These are phyloP conservation scores for Larix kaempferi DNA, from an alignment of 75 land plant species.

Conservation along the genomic window DNA sequence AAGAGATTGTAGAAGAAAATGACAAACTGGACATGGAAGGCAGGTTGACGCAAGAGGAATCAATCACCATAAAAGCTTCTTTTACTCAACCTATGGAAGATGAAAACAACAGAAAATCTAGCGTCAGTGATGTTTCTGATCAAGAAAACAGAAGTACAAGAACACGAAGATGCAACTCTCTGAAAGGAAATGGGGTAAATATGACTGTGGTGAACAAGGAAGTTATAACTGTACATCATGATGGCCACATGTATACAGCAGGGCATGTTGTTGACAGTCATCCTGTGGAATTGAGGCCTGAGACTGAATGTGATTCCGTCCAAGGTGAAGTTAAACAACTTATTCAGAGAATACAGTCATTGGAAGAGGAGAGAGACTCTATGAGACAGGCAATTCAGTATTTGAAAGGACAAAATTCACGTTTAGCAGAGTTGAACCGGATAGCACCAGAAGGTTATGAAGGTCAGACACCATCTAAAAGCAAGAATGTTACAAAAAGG, in stretches of 20 bases:
- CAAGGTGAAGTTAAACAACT: conserved; percentile 3
- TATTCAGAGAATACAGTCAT: conserved; percentile 1
- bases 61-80: background rate
- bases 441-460: conserved; percentile 7
- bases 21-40: background rate
- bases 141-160: background rate
- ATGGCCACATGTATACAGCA: too few species aligned
- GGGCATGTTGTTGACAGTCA: too few species aligned
- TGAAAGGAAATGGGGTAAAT: background rate
- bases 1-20: background rate
- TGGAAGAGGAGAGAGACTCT: background rate
- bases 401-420: conserved; percentile 4
- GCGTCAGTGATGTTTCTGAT: background rate
- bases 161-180: background rate
- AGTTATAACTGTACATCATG: too few species aligned
- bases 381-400: conserved; percentile 6
- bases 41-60: background rate
- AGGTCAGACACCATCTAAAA: background rate
- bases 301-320: background rate
- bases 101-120: background rate
- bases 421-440: background rate
- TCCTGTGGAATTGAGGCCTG: background rate
- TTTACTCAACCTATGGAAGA: conserved; percentile 2
- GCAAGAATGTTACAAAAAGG: background rate
- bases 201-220: too few species aligned